These are phyloP conservation scores for Pseudozyma tsukubaensis DNA, from an alignment of 1,284 basidiomycete species.

Conservation along the genomic window DNA sequence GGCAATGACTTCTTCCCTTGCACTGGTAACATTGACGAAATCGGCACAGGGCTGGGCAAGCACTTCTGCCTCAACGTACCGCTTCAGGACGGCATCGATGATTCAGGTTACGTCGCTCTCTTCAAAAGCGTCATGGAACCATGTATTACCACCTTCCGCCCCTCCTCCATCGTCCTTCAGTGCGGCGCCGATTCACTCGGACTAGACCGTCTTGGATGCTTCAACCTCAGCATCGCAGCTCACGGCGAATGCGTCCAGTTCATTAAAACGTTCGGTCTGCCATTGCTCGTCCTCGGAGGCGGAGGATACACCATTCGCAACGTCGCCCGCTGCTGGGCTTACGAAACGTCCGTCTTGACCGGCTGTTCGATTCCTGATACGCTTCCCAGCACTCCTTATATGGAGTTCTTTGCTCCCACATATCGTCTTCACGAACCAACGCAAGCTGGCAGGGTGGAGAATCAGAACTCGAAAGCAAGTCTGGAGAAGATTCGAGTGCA, in stretches of 20 bases:
- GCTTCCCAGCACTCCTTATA: conserved; percentile 88
- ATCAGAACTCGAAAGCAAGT: conserved; percentile 80
- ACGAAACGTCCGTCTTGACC: conserved; percentile 89
- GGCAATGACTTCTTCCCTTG: conserved; percentile 90
- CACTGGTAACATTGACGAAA: conserved; percentile 66
- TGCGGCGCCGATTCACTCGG: conserved; percentile 97
- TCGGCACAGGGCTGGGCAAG: conserved; percentile 76
- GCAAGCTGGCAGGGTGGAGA: conserved; percentile 85
- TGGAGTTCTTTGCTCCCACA: conserved; percentile 90
- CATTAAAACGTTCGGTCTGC: conserved; percentile 89
- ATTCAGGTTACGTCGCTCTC: conserved; percentile 92
- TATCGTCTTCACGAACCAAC: conserved; percentile 93
- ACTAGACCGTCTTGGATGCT: conserved; percentile 92
- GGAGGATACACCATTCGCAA: conserved; percentile 93
- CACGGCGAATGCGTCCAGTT: conserved; percentile 98
- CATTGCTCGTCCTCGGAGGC: conserved; percentile 89
- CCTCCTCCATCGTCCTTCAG: conserved; percentile 91
- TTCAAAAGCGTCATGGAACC: conserved; percentile 98
- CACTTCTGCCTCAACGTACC: conserved; percentile 97
- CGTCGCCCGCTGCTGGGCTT: conserved; percentile 98
- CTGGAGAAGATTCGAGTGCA: conserved; percentile 86
- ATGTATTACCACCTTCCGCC: conserved; percentile 87
- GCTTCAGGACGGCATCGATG: conserved; percentile 94
- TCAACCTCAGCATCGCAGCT: conserved; percentile 98
- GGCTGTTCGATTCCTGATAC: conserved; percentile 81